phyloP scores from a whole-genome alignment of 2,329 filamentous ascomycete species.

The Ascochyta pisi region DNA sequence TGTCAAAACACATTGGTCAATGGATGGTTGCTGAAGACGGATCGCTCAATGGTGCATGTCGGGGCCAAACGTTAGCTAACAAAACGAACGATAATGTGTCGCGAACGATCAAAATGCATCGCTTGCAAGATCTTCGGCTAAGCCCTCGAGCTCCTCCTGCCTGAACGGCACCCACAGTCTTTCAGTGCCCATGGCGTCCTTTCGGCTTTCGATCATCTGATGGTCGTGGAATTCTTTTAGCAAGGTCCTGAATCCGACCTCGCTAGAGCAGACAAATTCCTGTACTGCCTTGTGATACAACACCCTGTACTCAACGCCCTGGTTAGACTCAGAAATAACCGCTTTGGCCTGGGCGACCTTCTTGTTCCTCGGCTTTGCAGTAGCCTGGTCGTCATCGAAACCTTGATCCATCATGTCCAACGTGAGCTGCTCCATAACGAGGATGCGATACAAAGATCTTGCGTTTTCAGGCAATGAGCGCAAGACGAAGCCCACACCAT shows the following conservation, averaged over 20 bases:
- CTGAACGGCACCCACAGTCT: conserved; percentile 83
- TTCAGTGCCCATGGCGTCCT: conserved; percentile 85
- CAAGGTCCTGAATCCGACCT: conserved; percentile 92
- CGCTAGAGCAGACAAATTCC: conserved; percentile 95
- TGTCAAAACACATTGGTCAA: too few species aligned
- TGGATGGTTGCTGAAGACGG: too few species aligned
- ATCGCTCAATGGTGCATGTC: too few species aligned
- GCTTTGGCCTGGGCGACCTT: conserved; percentile 35
- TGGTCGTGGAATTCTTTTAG: conserved; percentile 98
- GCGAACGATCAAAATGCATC: conserved; percentile 33
- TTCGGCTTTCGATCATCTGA: conserved; percentile 91
- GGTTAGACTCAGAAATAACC: conserved; percentile 42
- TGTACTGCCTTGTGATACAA: conserved; percentile 95
- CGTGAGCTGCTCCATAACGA: conserved; percentile 83
- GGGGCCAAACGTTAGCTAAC: too few species aligned
- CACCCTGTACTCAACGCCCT: conserved; percentile 86
- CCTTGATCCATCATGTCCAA: conserved; percentile 61
- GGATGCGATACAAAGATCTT: conserved; percentile 80
- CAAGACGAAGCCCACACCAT: conserved; percentile 90
- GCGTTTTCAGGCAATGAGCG: conserved; percentile 92
- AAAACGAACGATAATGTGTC: not conserved
- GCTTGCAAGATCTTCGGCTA: conserved; percentile 77
- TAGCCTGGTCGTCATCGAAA: conserved; percentile 29
- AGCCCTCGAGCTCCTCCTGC: conserved; percentile 83
- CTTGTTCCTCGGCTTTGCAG: conserved; percentile 30